A percentile compares a stretch with the other conserved stretches of the same genome.
phyloP scores from a whole-genome alignment of 2,329 filamentous ascomycete species.

The Stemphylium beticola region DNA sequence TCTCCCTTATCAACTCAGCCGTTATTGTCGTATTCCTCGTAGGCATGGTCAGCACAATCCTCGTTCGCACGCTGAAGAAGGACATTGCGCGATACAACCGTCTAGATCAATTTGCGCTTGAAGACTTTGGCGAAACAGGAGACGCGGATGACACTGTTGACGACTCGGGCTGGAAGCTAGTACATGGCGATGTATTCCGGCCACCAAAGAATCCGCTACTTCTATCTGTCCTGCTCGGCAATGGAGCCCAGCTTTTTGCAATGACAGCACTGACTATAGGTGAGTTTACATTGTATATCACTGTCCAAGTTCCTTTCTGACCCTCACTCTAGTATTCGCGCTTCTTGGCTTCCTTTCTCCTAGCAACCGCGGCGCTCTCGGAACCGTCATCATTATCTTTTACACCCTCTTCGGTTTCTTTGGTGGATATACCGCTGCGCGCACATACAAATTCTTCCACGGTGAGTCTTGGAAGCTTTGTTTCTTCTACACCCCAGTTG shows the following conservation, averaged over 20 bases:
- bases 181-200: slow-evolving; percentile 97
- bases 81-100: slow-evolving; percentile 97
- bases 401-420: slow-evolving; percentile 94
- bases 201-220: slow-evolving; percentile 82
- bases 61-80: slow-evolving; percentile 86
- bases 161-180: slow-evolving; percentile 97
- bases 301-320: slow-evolving; percentile 11
- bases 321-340: slow-evolving; percentile 67
- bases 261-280: slow-evolving; percentile 94
- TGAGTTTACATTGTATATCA: slow-evolving; percentile 36
- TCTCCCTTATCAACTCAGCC: slow-evolving; percentile 94
- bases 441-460: slow-evolving; percentile 92
- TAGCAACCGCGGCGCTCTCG: slow-evolving; percentile 91
- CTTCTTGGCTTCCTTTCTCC: slow-evolving; percentile 94
- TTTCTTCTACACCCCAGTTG: slow-evolving; percentile 83
- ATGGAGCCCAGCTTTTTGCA: slow-evolving; percentile 94
- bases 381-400: slow-evolving; percentile 89
- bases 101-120: slow-evolving; percentile 86
- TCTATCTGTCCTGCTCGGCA: slow-evolving; percentile 86
- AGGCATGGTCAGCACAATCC: slow-evolving; percentile 89
- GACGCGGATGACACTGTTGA: slow-evolving; percentile 89
- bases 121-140: slow-evolving; percentile 81
- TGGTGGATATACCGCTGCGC: slow-evolving; percentile 86
- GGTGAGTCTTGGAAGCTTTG: slow-evolving; percentile 95
- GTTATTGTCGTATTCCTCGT: slow-evolving; percentile 93